Conservation (phyloP, 371 early-diverging fungal species). For the Smittium mucronatum region DNA sequence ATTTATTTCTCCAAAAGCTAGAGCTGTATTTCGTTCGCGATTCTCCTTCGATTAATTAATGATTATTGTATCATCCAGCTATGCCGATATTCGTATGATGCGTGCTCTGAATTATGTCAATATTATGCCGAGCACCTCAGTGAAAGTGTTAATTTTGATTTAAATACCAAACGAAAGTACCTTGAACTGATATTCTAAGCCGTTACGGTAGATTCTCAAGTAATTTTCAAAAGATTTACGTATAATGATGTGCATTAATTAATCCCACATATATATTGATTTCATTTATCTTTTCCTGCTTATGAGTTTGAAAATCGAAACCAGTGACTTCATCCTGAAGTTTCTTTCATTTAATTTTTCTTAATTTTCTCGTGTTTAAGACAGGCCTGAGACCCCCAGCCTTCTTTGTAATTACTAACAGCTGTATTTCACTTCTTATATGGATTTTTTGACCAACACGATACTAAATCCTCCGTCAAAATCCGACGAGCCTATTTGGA, state of each 20-base stretch:
- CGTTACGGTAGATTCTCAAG: conserved; percentile 36
- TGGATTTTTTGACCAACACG: background rate
- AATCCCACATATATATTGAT: conserved; percentile 27
- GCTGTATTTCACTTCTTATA: background rate
- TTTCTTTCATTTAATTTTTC: conserved; percentile 23
- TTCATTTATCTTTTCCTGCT: conserved; percentile 22
- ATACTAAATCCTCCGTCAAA: background rate
- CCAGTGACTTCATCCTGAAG: conserved; percentile 21
- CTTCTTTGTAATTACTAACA: conserved; percentile 10
- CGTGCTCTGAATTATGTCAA: conserved; percentile 23
- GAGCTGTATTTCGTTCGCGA: conserved; percentile 13
- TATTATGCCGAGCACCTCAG: conserved; percentile 29
- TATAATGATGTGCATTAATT: conserved; percentile 30
- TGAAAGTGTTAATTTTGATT: conserved; percentile 34
- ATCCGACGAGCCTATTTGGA: background rate
- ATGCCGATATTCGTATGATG: conserved; percentile 28
- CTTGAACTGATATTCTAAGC: conserved; percentile 34
- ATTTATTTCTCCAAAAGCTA: conserved; percentile 17
- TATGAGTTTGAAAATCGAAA: conserved; percentile 25
- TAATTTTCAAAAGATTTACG: conserved; percentile 22
- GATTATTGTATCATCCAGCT: conserved; percentile 31
- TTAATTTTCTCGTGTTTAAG: conserved; percentile 27
- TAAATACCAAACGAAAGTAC: conserved; percentile 36
- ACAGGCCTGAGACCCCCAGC: conserved; percentile 15
- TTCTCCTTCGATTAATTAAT: conserved; percentile 13